Evolutionary conservation across 1,284 basidiomycete genomes (phyloP).

Genomic region (Exobasidium cylindrosporum): DNA sequence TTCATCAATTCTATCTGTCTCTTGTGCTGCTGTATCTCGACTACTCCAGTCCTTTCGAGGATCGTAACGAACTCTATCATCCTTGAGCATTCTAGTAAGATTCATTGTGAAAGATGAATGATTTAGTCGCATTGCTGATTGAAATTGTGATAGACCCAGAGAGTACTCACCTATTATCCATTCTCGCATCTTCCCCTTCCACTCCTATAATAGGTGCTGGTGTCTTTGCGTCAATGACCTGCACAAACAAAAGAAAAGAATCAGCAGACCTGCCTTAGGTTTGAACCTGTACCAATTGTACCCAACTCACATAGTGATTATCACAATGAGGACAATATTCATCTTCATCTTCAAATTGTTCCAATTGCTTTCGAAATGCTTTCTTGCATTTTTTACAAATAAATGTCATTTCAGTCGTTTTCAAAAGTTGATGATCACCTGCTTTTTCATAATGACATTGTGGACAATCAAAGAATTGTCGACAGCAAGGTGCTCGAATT

Average conservation of each 20-base stretch:
- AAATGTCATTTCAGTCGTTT: slow-evolving; percentile 86
- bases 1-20: slow-evolving; percentile 43
- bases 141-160: slow-evolving; percentile 56
- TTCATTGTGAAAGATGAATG: too few species aligned
- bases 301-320: slow-evolving; percentile 80
- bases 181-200: slow-evolving; percentile 82
- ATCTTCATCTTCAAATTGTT: slow-evolving; percentile 85
- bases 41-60: slow-evolving; percentile 61
- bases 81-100: slow-evolving; percentile 71
- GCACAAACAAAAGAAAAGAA: slow-evolving; percentile 9
- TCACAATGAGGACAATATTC: slow-evolving; percentile 98
- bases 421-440: slow-evolving; percentile 65
- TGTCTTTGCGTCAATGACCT: slow-evolving; percentile 92
- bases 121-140: background rate
- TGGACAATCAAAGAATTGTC: slow-evolving; percentile 64
- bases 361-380: slow-evolving; percentile 93
- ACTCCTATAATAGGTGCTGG: slow-evolving; percentile 79
- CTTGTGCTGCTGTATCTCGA: slow-evolving; percentile 29
- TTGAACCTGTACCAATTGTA: background rate
- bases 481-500: slow-evolving; percentile 53
- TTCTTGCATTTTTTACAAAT: slow-evolving; percentile 97
- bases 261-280: background rate
- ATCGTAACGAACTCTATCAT: slow-evolving; percentile 65
- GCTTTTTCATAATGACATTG: slow-evolving; percentile 83
- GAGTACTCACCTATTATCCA: slow-evolving; percentile 67